Percentiles rank a stretch among this genome's conserved stretches.
Conservation (phyloP, 768 basidiomycete species). For the Boletus insuetus region DNA sequence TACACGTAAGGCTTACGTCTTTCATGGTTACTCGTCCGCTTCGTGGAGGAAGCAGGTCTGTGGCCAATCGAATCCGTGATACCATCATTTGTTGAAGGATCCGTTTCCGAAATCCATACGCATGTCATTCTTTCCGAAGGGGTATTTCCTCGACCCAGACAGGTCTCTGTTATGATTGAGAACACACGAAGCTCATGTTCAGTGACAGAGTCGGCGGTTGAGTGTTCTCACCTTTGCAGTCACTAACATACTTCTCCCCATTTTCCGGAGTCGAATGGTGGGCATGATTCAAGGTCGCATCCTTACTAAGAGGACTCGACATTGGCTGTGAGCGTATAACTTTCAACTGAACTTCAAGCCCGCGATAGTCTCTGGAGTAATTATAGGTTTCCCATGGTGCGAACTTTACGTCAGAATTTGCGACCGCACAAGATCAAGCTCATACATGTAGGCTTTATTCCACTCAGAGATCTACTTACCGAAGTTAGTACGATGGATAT, state of each 20-base stretch:
- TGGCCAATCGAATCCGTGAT: not conserved
- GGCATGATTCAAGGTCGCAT: not conserved
- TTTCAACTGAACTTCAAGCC: conserved; percentile 64
- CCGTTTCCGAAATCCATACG: not conserved
- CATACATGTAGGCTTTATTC: conserved; percentile 34
- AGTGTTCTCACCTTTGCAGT: conserved; percentile 6
- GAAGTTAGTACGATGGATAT: not conserved
- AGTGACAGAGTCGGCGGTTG: not conserved
- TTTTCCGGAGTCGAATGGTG: not conserved
- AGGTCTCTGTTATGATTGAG: not conserved
- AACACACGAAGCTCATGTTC: not conserved
- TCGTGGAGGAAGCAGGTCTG: not conserved
- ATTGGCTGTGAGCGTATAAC: conserved; percentile 41
- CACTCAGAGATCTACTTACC: conserved; percentile 62
- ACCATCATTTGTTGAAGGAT: not conserved
- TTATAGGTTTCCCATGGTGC: not conserved
- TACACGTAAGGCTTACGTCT: conserved; percentile 13
- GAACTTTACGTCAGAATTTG: not conserved
- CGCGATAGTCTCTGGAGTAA: conserved; percentile 60
- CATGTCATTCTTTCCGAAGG: not conserved
- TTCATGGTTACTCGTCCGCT: not conserved
- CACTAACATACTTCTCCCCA: not conserved
- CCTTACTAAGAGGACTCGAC: not conserved
- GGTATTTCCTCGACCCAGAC: not conserved
- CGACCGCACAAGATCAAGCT: not conserved